Evolutionary conservation across 2,329 filamentous ascomycete species (phyloP).

Genomic region (Fusarium devonianum): DNA sequence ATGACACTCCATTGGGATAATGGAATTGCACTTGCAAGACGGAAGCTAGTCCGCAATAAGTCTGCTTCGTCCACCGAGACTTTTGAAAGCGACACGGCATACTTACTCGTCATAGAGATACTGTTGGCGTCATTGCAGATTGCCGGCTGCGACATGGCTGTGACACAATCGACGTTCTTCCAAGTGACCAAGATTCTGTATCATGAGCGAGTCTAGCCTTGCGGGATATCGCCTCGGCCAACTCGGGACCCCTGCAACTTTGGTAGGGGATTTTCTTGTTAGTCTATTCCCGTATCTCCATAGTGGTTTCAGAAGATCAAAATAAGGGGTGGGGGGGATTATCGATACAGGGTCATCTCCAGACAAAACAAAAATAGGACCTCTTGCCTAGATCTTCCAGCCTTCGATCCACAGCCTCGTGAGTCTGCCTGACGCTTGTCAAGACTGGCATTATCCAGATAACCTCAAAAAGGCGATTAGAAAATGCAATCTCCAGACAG

Average conservation of each 20-base stretch:
- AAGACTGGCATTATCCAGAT: constrained; percentile 18
- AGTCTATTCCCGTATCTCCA: constrained; percentile 18
- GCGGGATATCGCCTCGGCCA: constrained; percentile 19
- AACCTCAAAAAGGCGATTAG: constrained; percentile 27
- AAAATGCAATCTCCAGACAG: constrained; percentile 33
- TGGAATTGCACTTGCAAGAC: constrained; percentile 39
- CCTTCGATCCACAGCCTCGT: constrained; percentile 30
- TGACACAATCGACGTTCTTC: constrained; percentile 29
- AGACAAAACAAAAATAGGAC: constrained; percentile 25
- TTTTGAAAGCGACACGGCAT: constrained; percentile 15
- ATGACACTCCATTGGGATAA: constrained; percentile 32
- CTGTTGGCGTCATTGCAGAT: constrained; percentile 27
- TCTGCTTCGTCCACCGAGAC: constrained; percentile 14
- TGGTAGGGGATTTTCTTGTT: constrained; percentile 11
- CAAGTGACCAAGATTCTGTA: constrained; percentile 23
- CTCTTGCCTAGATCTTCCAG: constrained; percentile 18
- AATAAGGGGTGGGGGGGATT: constrained; percentile 26
- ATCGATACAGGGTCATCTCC: constrained; percentile 11
- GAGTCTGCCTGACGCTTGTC: constrained; percentile 28
- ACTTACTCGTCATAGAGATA: constrained; percentile 20
- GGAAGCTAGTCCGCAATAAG: constrained; percentile 29
- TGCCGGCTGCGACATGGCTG: constrained; percentile 32
- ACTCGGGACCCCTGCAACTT: constrained; percentile 10
- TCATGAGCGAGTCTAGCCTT: constrained; percentile 9
- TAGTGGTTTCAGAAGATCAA: constrained; percentile 28